Evolutionary conservation across 176 grass and related monocot species (phyloP).

Genomic region (Neostapfia colusana): DNA sequence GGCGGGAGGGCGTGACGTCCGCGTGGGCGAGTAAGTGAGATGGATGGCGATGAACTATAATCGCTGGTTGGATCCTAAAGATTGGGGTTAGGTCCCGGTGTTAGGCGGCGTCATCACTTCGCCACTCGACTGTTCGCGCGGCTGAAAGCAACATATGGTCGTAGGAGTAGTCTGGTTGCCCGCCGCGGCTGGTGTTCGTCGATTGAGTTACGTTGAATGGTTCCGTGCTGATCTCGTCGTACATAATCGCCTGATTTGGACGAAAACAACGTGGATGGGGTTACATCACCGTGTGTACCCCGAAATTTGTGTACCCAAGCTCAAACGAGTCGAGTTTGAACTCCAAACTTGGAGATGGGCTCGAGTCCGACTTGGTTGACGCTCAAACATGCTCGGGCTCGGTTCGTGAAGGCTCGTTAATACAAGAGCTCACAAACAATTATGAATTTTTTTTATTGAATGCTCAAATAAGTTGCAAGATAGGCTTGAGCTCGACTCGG

Average conservation of each 20-base stretch:
- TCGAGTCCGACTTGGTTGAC: too few species aligned
- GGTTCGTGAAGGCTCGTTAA: too few species aligned
- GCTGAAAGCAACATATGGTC: neutral
- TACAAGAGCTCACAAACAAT: too few species aligned
- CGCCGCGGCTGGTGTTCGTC: neutral
- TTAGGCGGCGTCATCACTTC: neutral
- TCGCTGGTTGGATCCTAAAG: neutral
- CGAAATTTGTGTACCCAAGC: too few species aligned
- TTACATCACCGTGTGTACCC: too few species aligned
- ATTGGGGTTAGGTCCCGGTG: neutral
- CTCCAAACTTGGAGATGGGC: too few species aligned
- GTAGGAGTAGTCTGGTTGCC: neutral
- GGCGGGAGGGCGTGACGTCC: neutral
- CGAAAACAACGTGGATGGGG: neutral
- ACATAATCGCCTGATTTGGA: conserved; percentile 21
- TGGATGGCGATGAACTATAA: neutral
- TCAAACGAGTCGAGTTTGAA: too few species aligned
- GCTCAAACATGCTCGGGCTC: too few species aligned
- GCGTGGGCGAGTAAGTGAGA: neutral
- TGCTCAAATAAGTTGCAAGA: too few species aligned
- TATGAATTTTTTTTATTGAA: too few species aligned
- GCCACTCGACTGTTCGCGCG: neutral
- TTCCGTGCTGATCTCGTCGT: neutral
- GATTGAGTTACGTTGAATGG: neutral
- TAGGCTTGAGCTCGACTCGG: too few species aligned